Conservation (phyloP, 2,329 filamentous ascomycete genomes). For the Ceratocystis variospora region DNA sequence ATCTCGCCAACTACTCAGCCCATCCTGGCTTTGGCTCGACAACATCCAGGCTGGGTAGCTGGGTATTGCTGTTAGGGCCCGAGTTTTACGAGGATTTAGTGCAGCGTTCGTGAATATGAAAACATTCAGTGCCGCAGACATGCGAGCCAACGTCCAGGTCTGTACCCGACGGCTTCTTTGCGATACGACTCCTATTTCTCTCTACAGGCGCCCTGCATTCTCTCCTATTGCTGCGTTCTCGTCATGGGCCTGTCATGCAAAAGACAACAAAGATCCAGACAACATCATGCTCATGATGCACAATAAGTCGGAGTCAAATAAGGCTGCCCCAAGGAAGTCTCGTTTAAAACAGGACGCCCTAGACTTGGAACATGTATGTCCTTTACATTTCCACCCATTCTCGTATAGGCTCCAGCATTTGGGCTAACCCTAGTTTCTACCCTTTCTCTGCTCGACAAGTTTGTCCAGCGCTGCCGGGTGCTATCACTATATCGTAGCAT, state of each 20-base stretch:
- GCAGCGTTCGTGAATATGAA: background rate
- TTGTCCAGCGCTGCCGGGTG: constrained; percentile 42
- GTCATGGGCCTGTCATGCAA: background rate
- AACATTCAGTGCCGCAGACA: background rate
- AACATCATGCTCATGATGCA: background rate
- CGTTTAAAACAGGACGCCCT: background rate
- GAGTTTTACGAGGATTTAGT: background rate
- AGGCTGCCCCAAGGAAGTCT: background rate
- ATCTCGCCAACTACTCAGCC: background rate
- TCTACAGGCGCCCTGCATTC: background rate
- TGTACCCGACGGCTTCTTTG: background rate
- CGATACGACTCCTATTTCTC: background rate
- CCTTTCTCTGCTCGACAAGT: constrained; percentile 29
- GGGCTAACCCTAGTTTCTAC: background rate
- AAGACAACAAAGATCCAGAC: background rate
- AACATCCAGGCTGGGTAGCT: background rate
- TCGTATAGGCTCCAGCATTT: background rate
- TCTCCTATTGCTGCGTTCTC: background rate
- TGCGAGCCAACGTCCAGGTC: background rate
- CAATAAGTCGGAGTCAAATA: background rate
- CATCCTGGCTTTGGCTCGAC: background rate
- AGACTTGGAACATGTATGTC: constrained; percentile 6
- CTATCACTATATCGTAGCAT: constrained; percentile 46
- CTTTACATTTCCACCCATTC: background rate
- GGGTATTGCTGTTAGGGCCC: background rate